These are phyloP conservation scores for Bretschneidera sinensis DNA, from an alignment of 345 rosid species.

Conservation along the genomic window DNA sequence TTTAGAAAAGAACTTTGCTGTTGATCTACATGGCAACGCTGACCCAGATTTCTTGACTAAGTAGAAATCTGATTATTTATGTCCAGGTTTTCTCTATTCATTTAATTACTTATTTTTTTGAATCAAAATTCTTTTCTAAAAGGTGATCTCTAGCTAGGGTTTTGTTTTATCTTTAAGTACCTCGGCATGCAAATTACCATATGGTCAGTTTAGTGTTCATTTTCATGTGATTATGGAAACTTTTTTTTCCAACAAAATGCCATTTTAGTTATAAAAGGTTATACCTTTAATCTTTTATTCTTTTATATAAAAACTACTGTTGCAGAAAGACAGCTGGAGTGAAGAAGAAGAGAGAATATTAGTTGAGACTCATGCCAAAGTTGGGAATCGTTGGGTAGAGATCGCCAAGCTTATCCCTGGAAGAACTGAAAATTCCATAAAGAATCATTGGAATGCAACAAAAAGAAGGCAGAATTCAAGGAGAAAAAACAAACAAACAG, in stretches of 20 bases:
- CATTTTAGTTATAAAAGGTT: background rate
- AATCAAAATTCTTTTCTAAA: too few relatives aligned
- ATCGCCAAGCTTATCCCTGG: conserved; percentile 81
- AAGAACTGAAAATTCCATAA: conserved; percentile 83
- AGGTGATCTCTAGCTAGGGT: too few relatives aligned
- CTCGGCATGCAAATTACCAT: too few relatives aligned
- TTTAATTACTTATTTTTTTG: too few relatives aligned
- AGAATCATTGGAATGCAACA: conserved; percentile 97
- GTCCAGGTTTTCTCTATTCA: too few relatives aligned
- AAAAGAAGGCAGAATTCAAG: conserved; percentile 75
- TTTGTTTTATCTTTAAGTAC: too few relatives aligned
- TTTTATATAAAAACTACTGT: background rate
- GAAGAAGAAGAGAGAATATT: conserved; percentile 80
- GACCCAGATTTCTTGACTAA: too few relatives aligned
- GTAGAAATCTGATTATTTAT: too few relatives aligned
- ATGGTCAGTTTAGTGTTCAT: conserved; percentile 10
- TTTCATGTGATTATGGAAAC: conserved; percentile 24
- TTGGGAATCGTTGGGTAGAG: conserved; percentile 96
- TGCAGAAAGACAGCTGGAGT: conserved; percentile 87
- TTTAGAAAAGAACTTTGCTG: too few relatives aligned
- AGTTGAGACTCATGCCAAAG: conserved; percentile 63
- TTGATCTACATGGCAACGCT: too few relatives aligned
- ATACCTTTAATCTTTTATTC: conserved; percentile 7
- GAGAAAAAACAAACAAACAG: conserved; percentile 46
- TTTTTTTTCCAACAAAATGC: conserved; percentile 7